These are phyloP conservation scores for Pelargonium myrrhifolium DNA, from an alignment of 441 rosid species.

Conservation along the genomic window DNA sequence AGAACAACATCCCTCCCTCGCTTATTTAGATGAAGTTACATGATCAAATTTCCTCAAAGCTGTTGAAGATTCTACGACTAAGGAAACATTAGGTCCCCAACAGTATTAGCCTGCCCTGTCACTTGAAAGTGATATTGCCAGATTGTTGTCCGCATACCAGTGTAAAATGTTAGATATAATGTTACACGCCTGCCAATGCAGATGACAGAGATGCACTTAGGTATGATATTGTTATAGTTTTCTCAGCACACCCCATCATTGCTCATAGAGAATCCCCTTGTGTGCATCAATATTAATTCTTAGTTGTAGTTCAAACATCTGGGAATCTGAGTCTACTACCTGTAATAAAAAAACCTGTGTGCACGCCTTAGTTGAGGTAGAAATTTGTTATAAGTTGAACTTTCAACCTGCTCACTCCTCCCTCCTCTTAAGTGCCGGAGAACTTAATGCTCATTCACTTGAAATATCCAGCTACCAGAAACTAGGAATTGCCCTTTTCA, in stretches of 20 bases:
- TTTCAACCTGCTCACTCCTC: background rate
- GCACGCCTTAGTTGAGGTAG: background rate
- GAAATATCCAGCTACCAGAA: background rate
- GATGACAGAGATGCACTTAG: background rate
- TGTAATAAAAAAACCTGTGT: background rate
- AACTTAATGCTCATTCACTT: background rate
- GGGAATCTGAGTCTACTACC: background rate
- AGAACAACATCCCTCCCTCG: background rate
- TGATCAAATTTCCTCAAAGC: background rate
- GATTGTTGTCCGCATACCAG: background rate
- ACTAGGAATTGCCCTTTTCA: background rate
- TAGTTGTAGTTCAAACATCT: too few species aligned
- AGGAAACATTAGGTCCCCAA: constrained; percentile 1
- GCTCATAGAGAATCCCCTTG: background rate
- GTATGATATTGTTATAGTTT: background rate
- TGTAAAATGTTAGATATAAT: background rate
- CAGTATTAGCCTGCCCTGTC: background rate
- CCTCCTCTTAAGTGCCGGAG: background rate
- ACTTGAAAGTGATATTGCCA: too few species aligned
- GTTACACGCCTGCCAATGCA: background rate
- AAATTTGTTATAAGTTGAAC: background rate
- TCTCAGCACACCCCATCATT: background rate
- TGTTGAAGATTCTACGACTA: background rate
- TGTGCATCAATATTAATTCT: background rate
- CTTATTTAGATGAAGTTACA: constrained; percentile 2